Evolutionary conservation across 2,329 filamentous ascomycete species (phyloP), one percentile per base, ranked within the genome.

Genomic region (Calycina herbarum): DNA sequence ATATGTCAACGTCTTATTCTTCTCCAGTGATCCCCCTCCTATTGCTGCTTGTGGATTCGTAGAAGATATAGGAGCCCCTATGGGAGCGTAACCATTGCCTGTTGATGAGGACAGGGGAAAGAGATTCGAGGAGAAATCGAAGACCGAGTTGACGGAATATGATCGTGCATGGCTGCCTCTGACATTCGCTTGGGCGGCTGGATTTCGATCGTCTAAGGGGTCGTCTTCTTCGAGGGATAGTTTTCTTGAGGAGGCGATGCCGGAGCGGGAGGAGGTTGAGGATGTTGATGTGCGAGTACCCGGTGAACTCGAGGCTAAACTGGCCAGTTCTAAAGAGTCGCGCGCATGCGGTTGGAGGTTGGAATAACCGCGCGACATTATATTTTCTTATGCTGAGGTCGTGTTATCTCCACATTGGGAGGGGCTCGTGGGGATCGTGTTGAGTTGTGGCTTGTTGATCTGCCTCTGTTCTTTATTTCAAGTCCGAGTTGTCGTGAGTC

Each of bases 281-380:
- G 89, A 86, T 11, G 84, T 84, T 59, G 80, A 84, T 20, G 85
- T 86, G 68, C 84, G 85, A 59, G 85, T 86, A 59, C 81, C 83
- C 62, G 84, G 86, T 72, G 90, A 93, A 45, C 91, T 94, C 68
- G 93, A 96, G 67, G 94, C 95, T 69, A 99, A 88, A 62, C 94
- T 97, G 67, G 94, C 95, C 66, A 99, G 90, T 82, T 99, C 95
- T 75, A 99, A 88, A 58, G 94, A 98, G 83, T 99, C 95, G 80
- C 95, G 92, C 64, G 72, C 70, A 70, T 75, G 68, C 10, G 73
- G 71, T 62, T 74, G 71, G 17, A 74, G 69, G 54, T 65, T 71
- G 27, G 73, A 69, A 60, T 73, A 75, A 35, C 67, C 66, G 66
- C 69, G 72, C 68, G 71, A 72, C 74, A 75, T 76, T 59, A 58